phyloP scores from a whole-genome alignment of 805 yeast genomes.

The Suhomyces kilbournensis region DNA sequence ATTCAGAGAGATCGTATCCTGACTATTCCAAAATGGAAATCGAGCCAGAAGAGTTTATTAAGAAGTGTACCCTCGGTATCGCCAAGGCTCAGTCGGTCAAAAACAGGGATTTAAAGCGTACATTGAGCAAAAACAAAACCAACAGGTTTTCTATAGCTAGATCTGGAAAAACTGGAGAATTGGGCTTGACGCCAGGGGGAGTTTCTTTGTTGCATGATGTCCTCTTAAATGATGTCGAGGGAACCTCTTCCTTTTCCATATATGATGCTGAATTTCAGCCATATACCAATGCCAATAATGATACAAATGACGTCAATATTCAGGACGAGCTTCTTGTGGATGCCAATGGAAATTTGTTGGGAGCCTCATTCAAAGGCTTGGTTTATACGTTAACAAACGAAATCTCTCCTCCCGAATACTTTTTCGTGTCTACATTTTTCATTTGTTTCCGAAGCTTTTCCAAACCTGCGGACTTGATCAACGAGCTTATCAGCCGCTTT shows the following conservation, averaged over 20 bases:
- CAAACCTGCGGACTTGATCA: constrained; percentile 61
- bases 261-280: constrained; percentile 36
- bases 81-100: constrained; percentile 36
- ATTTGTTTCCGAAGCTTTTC: constrained; percentile 74
- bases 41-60: constrained; percentile 58
- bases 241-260: constrained; percentile 29
- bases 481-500: constrained; percentile 63
- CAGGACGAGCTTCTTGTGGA: constrained; percentile 52
- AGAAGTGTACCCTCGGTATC: constrained; percentile 58
- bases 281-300: constrained; percentile 22
- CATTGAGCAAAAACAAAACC: constrained; percentile 16
- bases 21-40: constrained; percentile 58
- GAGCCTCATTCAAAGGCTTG: constrained; percentile 70
- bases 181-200: constrained; percentile 48
- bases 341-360: constrained; percentile 51
- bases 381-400: constrained; percentile 69
- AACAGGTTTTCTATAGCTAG: constrained; percentile 51
- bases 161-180: constrained; percentile 49
- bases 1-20: constrained; percentile 60
- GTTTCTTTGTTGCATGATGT: constrained; percentile 41
- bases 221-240: constrained; percentile 25
- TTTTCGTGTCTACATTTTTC: constrained; percentile 71
- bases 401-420: constrained; percentile 57
- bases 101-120: constrained; percentile 19
- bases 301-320: constrained; percentile 11